These are phyloP conservation scores for Pythium monospermum DNA, from an alignment of 352 stramenopile genomes.

Conservation along the genomic window DNA sequence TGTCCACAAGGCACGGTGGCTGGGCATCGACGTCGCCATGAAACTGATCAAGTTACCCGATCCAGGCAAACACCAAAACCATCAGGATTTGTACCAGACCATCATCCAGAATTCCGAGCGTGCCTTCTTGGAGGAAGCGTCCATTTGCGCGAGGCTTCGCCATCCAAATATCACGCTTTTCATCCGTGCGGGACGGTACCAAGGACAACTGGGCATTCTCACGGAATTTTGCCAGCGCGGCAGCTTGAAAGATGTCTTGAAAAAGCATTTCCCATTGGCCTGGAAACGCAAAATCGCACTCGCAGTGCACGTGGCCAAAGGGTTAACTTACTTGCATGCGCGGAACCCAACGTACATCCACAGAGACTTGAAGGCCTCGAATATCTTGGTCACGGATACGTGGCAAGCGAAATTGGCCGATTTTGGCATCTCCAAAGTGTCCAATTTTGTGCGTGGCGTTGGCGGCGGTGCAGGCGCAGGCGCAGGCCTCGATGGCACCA, in stretches of 20 bases:
- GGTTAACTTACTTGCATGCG: constrained; percentile 63
- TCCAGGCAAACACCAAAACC: constrained; percentile 29
- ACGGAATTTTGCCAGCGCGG: constrained; percentile 63
- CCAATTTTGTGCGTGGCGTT: constrained; percentile 28
- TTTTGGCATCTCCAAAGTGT: constrained; percentile 29
- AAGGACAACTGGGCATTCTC: constrained; percentile 63
- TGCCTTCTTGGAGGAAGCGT: constrained; percentile 58
- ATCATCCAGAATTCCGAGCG: constrained; percentile 68
- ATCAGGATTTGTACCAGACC: constrained; percentile 57
- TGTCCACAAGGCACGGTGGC: constrained; percentile 65
- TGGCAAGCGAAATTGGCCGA: constrained; percentile 64
- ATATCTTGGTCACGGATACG: constrained; percentile 67
- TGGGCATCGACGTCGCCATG: constrained; percentile 68
- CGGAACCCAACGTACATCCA: constrained; percentile 74
- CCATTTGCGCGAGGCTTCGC: constrained; percentile 49
- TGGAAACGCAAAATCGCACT: constrained; percentile 59
- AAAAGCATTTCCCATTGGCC: constrained; percentile 43
- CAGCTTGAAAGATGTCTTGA: constrained; percentile 70
- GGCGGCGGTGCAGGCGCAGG: constrained; percentile 12
- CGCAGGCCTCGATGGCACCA: constrained; percentile 31
- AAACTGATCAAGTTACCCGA: constrained; percentile 70
- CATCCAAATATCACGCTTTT: constrained; percentile 74
- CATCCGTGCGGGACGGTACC: constrained; percentile 55
- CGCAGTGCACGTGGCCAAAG: constrained; percentile 55
- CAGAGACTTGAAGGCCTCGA: constrained; percentile 66